These are phyloP conservation scores for Ogataea haglerorum DNA, from an alignment of 805 yeast species.

Conservation along the genomic window DNA sequence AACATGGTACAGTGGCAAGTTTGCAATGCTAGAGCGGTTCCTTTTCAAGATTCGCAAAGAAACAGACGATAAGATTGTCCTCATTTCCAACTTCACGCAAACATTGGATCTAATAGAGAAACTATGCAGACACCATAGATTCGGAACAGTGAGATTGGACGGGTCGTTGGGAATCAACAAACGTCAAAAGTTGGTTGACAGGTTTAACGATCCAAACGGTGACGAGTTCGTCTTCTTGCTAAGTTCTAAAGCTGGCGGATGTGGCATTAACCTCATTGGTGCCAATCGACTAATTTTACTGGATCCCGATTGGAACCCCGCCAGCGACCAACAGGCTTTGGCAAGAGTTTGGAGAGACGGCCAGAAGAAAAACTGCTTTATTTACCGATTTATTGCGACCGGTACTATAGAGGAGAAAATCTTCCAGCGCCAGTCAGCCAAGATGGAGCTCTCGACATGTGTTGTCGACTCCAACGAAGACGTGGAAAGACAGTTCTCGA, in stretches of 20 bases:
- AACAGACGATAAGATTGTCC: conserved; percentile 91
- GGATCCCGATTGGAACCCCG: conserved; percentile 98
- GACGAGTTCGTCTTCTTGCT: conserved; percentile 83
- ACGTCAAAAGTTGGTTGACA: conserved; percentile 87
- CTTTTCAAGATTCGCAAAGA: conserved; percentile 69
- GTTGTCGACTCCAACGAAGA: conserved; percentile 97
- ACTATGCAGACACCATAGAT: conserved; percentile 71
- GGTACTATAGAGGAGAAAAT: conserved; percentile 97
- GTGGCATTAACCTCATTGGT: conserved; percentile 96
- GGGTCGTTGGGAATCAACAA: conserved; percentile 92
- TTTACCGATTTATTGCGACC: conserved; percentile 88
- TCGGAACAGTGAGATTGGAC: conserved; percentile 80
- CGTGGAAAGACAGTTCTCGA: conserved; percentile 86
- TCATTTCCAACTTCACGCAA: conserved; percentile 92
- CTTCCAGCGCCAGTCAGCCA: conserved; percentile 93
- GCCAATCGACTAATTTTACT: conserved; percentile 85
- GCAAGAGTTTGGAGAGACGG: conserved; percentile 99
- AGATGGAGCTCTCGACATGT: conserved; percentile 86
- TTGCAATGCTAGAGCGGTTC: conserved; percentile 80
- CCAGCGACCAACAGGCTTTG: conserved; percentile 95
- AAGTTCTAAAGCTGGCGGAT: conserved; percentile 97
- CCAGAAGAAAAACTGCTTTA: conserved; percentile 93
- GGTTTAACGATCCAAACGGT: conserved; percentile 86
- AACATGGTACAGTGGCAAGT: conserved; percentile 83
- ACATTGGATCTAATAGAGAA: conserved; percentile 87